Evolutionary conservation across 2,329 filamentous ascomycete species (phyloP).

Genomic region (Endothia cerciana): DNA sequence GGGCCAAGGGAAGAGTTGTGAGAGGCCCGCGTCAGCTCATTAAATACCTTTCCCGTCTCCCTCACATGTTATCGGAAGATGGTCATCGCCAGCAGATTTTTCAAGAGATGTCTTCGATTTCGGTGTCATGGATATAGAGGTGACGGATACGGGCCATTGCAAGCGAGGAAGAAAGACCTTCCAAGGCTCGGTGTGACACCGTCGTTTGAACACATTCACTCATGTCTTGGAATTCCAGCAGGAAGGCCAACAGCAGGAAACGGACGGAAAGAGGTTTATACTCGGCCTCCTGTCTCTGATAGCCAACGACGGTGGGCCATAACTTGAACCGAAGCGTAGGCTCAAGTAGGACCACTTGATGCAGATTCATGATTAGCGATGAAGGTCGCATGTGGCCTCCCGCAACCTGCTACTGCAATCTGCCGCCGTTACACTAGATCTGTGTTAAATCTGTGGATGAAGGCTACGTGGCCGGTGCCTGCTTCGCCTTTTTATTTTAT

Average conservation of each 20-base stretch:
- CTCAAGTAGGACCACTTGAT: constrained; percentile 28
- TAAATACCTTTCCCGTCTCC: constrained; percentile 18
- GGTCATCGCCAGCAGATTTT: constrained; percentile 23
- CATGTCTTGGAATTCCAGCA: constrained; percentile 28
- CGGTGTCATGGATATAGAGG: constrained; percentile 25
- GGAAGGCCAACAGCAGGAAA: constrained; percentile 18
- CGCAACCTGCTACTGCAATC: constrained; percentile 30
- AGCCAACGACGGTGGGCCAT: constrained; percentile 15
- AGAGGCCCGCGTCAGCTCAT: constrained; percentile 15
- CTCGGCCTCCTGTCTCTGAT: constrained; percentile 20
- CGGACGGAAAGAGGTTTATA: constrained; percentile 22
- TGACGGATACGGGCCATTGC: constrained; percentile 26
- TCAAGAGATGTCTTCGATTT: constrained; percentile 30
- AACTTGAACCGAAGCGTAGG: constrained; percentile 17
- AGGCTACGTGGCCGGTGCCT: constrained; percentile 7
- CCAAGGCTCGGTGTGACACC: constrained; percentile 26
- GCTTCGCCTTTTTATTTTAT: constrained; percentile 5
- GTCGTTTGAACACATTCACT: constrained; percentile 26
- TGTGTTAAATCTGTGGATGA: constrained; percentile 23
- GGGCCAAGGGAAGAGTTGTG: neutral
- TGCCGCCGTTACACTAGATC: constrained; percentile 31
- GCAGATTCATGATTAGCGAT: constrained; percentile 27
- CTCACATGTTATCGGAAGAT: constrained; percentile 7
- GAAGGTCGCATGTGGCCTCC: constrained; percentile 26
- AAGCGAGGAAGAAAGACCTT: constrained; percentile 30